A percentile compares a stretch with the other conserved stretches of the same genome.
Conservation (phyloP, 2,329 filamentous ascomycete species). For the Xylaria sp. region DNA sequence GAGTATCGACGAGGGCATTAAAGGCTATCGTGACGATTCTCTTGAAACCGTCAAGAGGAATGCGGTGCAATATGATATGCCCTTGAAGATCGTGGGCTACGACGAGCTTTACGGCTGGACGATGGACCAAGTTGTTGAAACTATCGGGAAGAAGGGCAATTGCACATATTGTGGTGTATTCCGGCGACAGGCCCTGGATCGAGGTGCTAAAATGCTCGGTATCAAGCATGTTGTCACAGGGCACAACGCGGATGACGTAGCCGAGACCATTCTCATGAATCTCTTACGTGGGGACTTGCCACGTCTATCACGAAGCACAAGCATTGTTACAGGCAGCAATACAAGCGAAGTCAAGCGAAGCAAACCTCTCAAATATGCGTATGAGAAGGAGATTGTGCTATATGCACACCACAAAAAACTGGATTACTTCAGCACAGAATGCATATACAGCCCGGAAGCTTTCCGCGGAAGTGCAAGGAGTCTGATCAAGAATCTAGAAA, state of each 20-base stretch:
- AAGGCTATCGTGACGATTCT: conserved; percentile 94
- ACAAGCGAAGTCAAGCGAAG: conserved; percentile 92
- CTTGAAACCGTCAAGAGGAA: conserved; percentile 97
- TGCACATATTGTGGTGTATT: conserved; percentile 99
- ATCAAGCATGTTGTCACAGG: conserved; percentile 96
- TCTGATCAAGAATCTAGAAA: conserved; percentile 94
- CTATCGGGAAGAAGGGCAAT: conserved; percentile 97
- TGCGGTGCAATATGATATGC: conserved; percentile 89
- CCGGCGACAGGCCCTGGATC: conserved; percentile 89
- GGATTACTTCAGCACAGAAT: conserved; percentile 98
- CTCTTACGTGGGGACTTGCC: conserved; percentile 89
- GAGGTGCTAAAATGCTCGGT: conserved; percentile 85
- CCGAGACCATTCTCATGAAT: conserved; percentile 98
- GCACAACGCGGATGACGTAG: conserved; percentile 97
- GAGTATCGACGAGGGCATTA: conserved; percentile 97
- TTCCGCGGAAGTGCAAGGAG: conserved; percentile 92
- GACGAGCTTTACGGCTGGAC: conserved; percentile 97
- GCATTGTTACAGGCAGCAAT: conserved; percentile 82
- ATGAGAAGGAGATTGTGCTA: conserved; percentile 98
- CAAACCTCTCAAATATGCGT: conserved; percentile 97
- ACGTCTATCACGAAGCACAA: conserved; percentile 86
- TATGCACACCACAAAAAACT: conserved; percentile 97
- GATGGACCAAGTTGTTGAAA: conserved; percentile 98
- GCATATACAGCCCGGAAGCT: conserved; percentile 97
- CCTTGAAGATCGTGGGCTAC: conserved; percentile 91